phyloP scores from a whole-genome alignment of 768 basidiomycete genomes.

The Roridomyces roridus region DNA sequence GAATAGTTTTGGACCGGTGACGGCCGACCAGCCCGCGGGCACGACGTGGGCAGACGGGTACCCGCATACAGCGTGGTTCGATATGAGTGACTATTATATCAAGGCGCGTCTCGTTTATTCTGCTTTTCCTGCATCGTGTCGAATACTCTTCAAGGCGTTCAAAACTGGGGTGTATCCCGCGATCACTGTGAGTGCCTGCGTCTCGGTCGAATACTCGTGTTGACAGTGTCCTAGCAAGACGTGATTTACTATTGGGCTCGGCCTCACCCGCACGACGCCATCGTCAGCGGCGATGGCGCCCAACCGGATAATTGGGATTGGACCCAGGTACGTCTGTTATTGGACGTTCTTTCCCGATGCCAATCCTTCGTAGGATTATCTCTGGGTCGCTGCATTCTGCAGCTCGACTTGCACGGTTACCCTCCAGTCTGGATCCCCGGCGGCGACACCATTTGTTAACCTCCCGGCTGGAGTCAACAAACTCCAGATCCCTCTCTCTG shows the following conservation, averaged over 20 bases:
- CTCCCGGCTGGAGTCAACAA: conserved; percentile 61
- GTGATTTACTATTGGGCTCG: conserved; percentile 66
- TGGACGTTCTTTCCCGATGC: not conserved
- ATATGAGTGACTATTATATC: conserved; percentile 70
- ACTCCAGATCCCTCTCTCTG: conserved; percentile 60
- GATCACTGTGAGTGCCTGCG: conserved; percentile 53
- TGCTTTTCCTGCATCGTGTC: not conserved
- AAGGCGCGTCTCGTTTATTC: conserved; percentile 18
- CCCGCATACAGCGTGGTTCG: conserved; percentile 62
- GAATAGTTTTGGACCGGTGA: conserved; percentile 64
- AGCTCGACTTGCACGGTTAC: conserved; percentile 58
- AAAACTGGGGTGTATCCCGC: conserved; percentile 68
- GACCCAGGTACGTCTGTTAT: conserved; percentile 48
- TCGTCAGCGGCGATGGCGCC: conserved; percentile 47
- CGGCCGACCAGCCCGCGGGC: conserved; percentile 50
- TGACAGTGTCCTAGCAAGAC: conserved; percentile 40
- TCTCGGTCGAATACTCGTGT: conserved; percentile 12
- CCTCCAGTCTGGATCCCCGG: conserved; percentile 50
- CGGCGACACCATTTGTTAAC: conserved; percentile 45
- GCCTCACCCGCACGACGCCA: conserved; percentile 62
- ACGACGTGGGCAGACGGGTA: conserved; percentile 50
- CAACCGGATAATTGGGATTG: conserved; percentile 56
- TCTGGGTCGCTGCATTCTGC: conserved; percentile 74
- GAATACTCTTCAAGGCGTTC: conserved; percentile 46
- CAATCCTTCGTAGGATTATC: conserved; percentile 48